Base-by-base conservation (phyloP, 2,329 filamentous ascomycete genomes). In the Neopestalotiopsis sp. region DNA sequence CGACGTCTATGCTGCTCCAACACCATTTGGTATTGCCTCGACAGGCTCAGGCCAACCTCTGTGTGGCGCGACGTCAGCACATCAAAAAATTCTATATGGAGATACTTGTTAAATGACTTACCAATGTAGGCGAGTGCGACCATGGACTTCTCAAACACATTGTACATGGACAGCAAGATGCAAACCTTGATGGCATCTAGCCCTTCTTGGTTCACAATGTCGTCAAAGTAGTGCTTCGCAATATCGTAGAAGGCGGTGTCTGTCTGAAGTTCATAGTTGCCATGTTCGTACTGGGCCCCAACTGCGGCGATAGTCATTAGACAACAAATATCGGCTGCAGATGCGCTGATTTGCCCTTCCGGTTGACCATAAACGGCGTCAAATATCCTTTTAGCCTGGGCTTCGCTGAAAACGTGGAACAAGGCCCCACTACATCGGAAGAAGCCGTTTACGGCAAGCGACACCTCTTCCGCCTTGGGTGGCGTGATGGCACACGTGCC, bases 181-280 rank as follows among this genome's bases (percentile, higher is more conserved):
- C 76, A 77, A 3, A 79, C 70, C 60, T 77, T 77, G 68, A 78
- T 74, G 3, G 77, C 75, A 2, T 76, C 73, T 1, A 78, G 64
- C 0, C 76, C 75, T 1, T 70, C 65, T 30, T 70, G 63, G 14
- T 78, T 75, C 4, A 78, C 60, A 5, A 75, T 67, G 24, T 71
- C 69, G 14, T 75, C 74, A 59, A 78, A 76, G 63, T 76, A 67
- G 52, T 75, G 74, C 20, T 71, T 73, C 13, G 77, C 75, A 1
- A 77, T 67, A 30, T 75, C 71, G 66, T 79, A 79, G 28, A 76
- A 73, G 0, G 71, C 45, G 7, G 70, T 58, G 12, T 74, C 70
- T 10, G 69, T 42, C 0, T 71, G 64, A 30, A 67, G 49, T 4
- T 71, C 72, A 30, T 74, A 73, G 7, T 61, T 61, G 40, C 45